phyloP scores from a whole-genome alignment of 331 rosid species.

The Prunus yedoensis region DNA sequence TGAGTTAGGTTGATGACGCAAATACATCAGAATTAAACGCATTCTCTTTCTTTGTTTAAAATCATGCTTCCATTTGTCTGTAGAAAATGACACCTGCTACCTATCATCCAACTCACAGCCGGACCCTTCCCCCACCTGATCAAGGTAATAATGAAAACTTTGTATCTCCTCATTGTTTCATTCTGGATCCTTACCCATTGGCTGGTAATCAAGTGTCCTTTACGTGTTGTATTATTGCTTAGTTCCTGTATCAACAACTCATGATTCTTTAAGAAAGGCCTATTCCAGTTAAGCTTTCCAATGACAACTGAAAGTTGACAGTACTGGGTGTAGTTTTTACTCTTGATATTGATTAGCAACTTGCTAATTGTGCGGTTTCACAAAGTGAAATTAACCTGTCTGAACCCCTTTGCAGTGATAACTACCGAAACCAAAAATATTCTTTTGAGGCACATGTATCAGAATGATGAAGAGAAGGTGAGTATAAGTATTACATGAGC shows the following conservation, averaged over 20 bases:
- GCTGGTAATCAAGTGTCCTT: neutral
- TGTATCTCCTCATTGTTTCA: constrained; percentile 13
- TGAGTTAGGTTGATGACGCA: neutral
- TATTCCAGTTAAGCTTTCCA: neutral
- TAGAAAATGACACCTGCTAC: constrained; percentile 74
- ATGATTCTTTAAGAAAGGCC: neutral
- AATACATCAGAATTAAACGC: neutral
- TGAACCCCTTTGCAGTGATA: constrained; percentile 62
- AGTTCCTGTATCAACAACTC: neutral
- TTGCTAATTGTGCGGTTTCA: neutral
- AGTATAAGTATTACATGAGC: constrained; percentile 15
- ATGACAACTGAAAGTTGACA: neutral
- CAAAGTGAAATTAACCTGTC: constrained; percentile 26
- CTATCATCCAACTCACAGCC: constrained; percentile 80
- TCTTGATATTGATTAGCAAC: constrained; percentile 2
- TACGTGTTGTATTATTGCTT: neutral
- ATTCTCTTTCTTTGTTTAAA: constrained; percentile 3
- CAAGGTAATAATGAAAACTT: constrained; percentile 55
- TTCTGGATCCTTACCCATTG: constrained; percentile 1
- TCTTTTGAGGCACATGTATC: constrained; percentile 81
- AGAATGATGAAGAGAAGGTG: constrained; percentile 79
- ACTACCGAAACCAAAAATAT: constrained; percentile 69
- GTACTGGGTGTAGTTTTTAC: constrained; percentile 2
- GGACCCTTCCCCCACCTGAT: constrained; percentile 88
- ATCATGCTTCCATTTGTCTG: constrained; percentile 21